Conservation (phyloP, 2,329 filamentous ascomycete species). For the Xylariaceae sp. region DNA sequence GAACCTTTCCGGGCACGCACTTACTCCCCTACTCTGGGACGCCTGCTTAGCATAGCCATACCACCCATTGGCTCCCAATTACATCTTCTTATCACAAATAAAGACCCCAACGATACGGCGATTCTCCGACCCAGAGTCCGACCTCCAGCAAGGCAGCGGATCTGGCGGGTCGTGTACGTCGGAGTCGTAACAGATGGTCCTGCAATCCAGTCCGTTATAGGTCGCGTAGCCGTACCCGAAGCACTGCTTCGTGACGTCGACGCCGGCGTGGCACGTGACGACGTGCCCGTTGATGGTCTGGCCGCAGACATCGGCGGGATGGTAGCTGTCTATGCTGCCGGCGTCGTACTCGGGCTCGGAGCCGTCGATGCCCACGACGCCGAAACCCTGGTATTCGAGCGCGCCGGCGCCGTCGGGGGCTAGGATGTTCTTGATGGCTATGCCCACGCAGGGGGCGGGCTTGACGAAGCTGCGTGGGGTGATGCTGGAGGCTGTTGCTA, state of each 20-base stretch:
- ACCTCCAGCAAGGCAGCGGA: no score
- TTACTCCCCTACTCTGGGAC: no score
- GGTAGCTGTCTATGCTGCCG: not conserved
- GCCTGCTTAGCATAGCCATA: no score
- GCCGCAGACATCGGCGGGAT: not conserved
- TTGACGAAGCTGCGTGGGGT: not conserved
- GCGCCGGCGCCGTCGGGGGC: not conserved
- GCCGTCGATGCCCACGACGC: not conserved
- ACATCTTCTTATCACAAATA: no score
- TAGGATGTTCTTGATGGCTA: not conserved
- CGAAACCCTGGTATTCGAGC: not conserved
- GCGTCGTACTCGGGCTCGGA: not conserved
- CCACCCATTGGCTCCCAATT: no score
- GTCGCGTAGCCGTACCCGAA: not conserved
- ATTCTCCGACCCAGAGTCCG: no score
- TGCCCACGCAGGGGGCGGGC: not conserved
- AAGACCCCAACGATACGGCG: no score
- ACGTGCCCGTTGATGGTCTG: not conserved
- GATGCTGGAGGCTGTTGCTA: not conserved
- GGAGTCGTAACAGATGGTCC: slow-evolving; percentile 1
- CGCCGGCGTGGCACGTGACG: not conserved
- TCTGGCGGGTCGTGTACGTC: no score
- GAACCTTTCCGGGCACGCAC: no score
- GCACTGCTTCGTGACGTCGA: not conserved
- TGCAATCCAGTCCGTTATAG: not conserved